Evolutionary conservation across 2,329 filamentous ascomycete genomes (phyloP).

Genomic region (Xylariaceae sp.): DNA sequence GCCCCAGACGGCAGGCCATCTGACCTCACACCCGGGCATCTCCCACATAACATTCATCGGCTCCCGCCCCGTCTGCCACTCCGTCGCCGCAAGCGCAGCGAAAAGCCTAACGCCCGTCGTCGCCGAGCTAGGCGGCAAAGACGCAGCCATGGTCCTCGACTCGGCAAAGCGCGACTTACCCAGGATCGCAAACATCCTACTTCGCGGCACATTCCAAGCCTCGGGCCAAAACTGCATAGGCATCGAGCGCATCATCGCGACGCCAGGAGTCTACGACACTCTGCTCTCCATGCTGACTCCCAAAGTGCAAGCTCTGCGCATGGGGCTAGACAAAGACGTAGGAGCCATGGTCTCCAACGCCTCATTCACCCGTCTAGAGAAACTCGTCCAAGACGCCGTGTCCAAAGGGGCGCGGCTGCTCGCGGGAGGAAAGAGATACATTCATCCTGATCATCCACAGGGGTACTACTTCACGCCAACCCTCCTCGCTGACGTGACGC

Average conservation of each 20-base stretch:
- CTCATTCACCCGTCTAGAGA: conserved; percentile 72
- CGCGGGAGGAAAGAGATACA: conserved; percentile 68
- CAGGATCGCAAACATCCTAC: conserved; percentile 74
- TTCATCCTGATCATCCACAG: conserved; percentile 67
- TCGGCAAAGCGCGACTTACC: conserved; percentile 63
- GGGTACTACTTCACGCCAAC: conserved; percentile 95
- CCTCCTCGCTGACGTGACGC: conserved; percentile 82
- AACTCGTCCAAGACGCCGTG: conserved; percentile 73
- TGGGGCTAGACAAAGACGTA: conserved; percentile 76
- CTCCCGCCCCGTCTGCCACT: conserved; percentile 78
- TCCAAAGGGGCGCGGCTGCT: conserved; percentile 74
- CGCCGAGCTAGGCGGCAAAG: conserved; percentile 92
- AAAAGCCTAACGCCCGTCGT: conserved; percentile 82
- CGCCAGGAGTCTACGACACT: conserved; percentile 69
- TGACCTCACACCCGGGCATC: conserved; percentile 82
- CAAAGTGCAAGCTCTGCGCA: conserved; percentile 68
- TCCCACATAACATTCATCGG: conserved; percentile 95
- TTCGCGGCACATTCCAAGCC: conserved; percentile 92
- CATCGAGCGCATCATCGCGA: conserved; percentile 85
- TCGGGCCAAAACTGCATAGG: conserved; percentile 97
- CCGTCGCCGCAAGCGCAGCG: conserved; percentile 82
- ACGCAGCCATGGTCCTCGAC: conserved; percentile 85
- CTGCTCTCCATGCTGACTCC: conserved; percentile 69
- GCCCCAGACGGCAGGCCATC: conserved; percentile 72
- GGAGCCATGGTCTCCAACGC: conserved; percentile 84